A percentile compares a stretch with the other conserved stretches of the same genome.
Evolutionary conservation across 495 filamentous ascomycete genomes (phyloP).

Genomic region (Aspergillus homomorphus): DNA sequence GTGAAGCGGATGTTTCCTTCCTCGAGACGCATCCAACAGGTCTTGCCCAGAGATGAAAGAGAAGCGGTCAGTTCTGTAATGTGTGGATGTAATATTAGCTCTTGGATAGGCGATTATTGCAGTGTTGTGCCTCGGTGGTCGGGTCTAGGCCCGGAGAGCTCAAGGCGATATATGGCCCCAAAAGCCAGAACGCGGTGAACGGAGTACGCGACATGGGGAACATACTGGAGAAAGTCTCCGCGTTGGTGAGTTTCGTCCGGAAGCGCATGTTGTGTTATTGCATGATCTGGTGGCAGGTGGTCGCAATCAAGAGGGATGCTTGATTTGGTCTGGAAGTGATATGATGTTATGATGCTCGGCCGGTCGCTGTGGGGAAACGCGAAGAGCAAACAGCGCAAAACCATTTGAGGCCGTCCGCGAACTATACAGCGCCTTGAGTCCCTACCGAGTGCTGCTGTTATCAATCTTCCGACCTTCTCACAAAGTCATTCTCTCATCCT

Average conservation of each 20-base stretch:
- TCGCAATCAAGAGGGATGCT: background rate
- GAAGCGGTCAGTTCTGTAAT: slow-evolving; percentile 75
- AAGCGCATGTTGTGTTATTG: slow-evolving; percentile 63
- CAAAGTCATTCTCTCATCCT: no score
- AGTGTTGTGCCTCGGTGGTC: background rate
- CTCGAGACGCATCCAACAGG: slow-evolving; percentile 91
- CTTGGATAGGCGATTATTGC: background rate
- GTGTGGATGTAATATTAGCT: background rate
- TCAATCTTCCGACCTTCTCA: no score
- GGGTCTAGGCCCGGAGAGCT: background rate
- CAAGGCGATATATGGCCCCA: background rate
- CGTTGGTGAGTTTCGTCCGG: slow-evolving; percentile 74
- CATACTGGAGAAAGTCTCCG: slow-evolving; percentile 80
- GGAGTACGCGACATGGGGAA: background rate
- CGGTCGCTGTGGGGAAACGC: background rate
- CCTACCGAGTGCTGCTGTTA: no score
- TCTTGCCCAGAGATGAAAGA: slow-evolving; percentile 79
- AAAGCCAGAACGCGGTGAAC: background rate
- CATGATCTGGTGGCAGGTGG: background rate
- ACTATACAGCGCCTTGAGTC: no score
- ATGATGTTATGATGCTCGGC: no score
- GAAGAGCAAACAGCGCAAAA: background rate
- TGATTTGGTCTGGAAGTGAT: no score
- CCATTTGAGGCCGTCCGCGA: no score
- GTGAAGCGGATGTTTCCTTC: slow-evolving; percentile 86